These are phyloP conservation scores for Myriosclerotinia duriaeana DNA, from an alignment of 2,329 filamentous ascomycete genomes.

Conservation along the genomic window DNA sequence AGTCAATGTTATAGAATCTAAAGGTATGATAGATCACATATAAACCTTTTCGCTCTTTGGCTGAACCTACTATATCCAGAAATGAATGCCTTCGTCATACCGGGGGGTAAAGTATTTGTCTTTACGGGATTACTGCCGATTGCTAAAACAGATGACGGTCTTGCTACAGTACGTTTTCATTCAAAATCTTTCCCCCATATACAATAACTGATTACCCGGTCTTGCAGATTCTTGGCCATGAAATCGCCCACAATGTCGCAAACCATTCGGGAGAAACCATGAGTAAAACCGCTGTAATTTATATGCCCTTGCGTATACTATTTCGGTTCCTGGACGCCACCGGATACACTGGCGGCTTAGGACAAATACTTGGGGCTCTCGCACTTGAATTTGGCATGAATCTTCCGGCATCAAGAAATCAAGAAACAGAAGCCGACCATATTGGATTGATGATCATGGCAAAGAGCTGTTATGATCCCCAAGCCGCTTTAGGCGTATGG, in stretches of 20 bases:
- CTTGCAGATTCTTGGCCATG: conserved; percentile 77
- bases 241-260: conserved; percentile 75
- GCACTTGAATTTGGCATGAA: conserved; percentile 61
- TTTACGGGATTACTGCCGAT: conserved; percentile 71
- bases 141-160: conserved; percentile 63
- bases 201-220: conserved; percentile 40
- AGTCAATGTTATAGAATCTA: conserved; percentile 71
- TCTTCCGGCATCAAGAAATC: conserved; percentile 66
- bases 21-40: conserved; percentile 40
- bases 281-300: conserved; percentile 42
- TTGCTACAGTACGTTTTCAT: conserved; percentile 53
- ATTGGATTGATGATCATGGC: conserved; percentile 83
- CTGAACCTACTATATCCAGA: conserved; percentile 27
- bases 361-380: conserved; percentile 32
- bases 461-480: conserved; percentile 72
- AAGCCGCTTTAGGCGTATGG: conserved; percentile 66
- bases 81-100: conserved; percentile 75
- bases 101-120: conserved; percentile 78
- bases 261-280: conserved; percentile 65
- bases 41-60: neutral
- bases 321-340: conserved; percentile 41
- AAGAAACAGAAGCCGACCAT: conserved; percentile 77
- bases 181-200: neutral
- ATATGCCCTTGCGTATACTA: conserved; percentile 43
- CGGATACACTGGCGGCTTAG: conserved; percentile 33